phyloP scores from a whole-genome alignment of 768 basidiomycete species.

The Boletellus ananiceps region DNA sequence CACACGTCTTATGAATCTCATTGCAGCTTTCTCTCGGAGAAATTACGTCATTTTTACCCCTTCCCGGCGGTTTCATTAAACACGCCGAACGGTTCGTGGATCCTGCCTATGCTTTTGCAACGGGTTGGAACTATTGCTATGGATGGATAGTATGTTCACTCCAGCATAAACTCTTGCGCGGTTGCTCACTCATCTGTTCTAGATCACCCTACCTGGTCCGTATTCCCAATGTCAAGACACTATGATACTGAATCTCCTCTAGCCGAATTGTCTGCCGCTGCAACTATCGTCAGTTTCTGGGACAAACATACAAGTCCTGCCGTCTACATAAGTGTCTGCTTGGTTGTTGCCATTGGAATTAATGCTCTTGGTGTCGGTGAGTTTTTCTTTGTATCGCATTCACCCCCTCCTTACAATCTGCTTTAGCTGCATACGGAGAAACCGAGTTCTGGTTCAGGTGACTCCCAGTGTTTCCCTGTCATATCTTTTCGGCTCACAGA shows the following conservation, averaged over 20 bases:
- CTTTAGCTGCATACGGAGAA: conserved; percentile 40
- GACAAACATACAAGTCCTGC: conserved; percentile 37
- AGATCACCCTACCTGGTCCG: conserved; percentile 27
- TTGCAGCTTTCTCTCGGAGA: conserved; percentile 37
- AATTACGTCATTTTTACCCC: conserved; percentile 43
- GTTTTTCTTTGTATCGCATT: neutral
- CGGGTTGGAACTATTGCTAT: conserved; percentile 42
- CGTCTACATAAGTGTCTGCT: conserved; percentile 49
- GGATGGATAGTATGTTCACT: conserved; percentile 27
- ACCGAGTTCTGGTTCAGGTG: conserved; percentile 47
- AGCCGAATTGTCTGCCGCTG: conserved; percentile 48
- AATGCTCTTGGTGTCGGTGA: conserved; percentile 40
- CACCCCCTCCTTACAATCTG: neutral
- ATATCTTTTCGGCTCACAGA: neutral
- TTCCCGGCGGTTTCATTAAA: conserved; percentile 44
- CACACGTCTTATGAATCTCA: neutral
- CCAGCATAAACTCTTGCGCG: neutral
- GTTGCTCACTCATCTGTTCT: neutral
- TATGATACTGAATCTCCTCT: conserved; percentile 6
- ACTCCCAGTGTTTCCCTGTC: neutral
- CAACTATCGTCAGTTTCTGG: conserved; percentile 50
- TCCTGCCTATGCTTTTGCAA: conserved; percentile 41
- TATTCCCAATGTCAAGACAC: neutral
- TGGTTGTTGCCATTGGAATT: conserved; percentile 46
- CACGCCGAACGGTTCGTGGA: conserved; percentile 47